Base-by-base conservation (phyloP, 495 filamentous ascomycete genomes). In the Penicillium soppii region DNA sequence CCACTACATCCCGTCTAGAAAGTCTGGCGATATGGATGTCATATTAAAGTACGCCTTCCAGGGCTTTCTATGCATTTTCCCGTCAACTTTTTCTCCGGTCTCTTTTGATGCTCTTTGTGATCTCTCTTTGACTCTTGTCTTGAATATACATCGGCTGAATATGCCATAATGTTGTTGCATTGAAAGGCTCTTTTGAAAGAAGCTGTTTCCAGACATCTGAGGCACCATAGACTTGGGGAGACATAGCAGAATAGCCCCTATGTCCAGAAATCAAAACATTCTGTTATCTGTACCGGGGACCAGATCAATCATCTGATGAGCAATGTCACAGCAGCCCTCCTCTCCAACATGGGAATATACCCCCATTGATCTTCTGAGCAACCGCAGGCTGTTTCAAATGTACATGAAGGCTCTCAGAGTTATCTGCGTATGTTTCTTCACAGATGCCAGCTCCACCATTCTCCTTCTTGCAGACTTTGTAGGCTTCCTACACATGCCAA, bases 401-500 rank as follows among this genome's bases (percentile, higher is more conserved):
- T 75, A 73, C 43, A 66, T 75, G 52, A 65, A 68, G 32, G 46
- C 73, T 1, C 48, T 75, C n/a, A 62, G 56, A 7, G 72, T 75
- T 49, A 70, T 74, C 6, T 75, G 70, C 48, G 56, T 68, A n/a
- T 75, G 71, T 38, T 75, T 67, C 47, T 75, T 75, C 37, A 43
- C 60, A 16, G 69, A 67, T 16, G 66, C 71, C 12, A 65, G 66
- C 32, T 23, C 73, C 23, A 58, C 64, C 7, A 72, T 72, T 67
- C 53, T 59, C 15, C 52, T 71, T 21, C 70, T 75, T 42, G 65
- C 62, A 7, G 56, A 58, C 9, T 74, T 75, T 51, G 48, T 59
- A 1, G 15, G 50, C 0, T 47, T 75, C 13, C n/a, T n/a, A n/a
- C n/a, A 54, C 57, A 1, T 58, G 49, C 40, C 69, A 65, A n/a